A percentile compares a stretch with the other conserved stretches of the same genome.
Conservation (phyloP, 768 basidiomycete species). For the Hortiboletus flavorubellus region DNA sequence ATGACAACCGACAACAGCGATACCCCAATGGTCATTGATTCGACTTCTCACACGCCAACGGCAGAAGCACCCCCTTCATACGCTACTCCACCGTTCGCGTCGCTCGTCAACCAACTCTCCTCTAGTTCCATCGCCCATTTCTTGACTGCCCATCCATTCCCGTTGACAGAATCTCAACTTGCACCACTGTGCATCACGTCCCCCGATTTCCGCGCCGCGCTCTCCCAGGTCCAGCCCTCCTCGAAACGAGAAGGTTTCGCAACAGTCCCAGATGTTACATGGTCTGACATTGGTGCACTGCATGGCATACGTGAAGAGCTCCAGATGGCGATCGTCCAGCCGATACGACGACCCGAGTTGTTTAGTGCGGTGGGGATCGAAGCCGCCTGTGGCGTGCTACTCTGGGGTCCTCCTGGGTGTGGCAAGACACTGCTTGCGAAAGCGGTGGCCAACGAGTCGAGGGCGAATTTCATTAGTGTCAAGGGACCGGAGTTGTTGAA, state of each 20-base stretch:
- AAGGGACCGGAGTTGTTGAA: constrained; percentile 97
- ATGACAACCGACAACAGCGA: constrained; percentile 21
- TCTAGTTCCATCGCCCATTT: constrained; percentile 83
- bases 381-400: constrained; percentile 86
- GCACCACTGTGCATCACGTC: constrained; percentile 77
- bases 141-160: constrained; percentile 79
- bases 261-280: constrained; percentile 92
- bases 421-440: constrained; percentile 98
- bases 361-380: constrained; percentile 88
- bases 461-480: constrained; percentile 96
- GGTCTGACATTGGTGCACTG: constrained; percentile 94
- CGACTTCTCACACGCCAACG: constrained; percentile 16
- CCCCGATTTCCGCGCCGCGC: constrained; percentile 74
- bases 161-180: constrained; percentile 76
- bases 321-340: constrained; percentile 97
- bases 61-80: constrained; percentile 16
- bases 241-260: constrained; percentile 98
- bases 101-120: constrained; percentile 40
- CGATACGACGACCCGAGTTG: constrained; percentile 84
- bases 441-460: constrained; percentile 94
- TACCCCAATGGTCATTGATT: constrained; percentile 39
- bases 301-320: constrained; percentile 83
- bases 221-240: constrained; percentile 91
- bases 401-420: constrained; percentile 99
- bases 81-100: constrained; percentile 32